Base-by-base conservation (phyloP, 1,284 basidiomycete species). In the Laetiporus sulphureus region DNA sequence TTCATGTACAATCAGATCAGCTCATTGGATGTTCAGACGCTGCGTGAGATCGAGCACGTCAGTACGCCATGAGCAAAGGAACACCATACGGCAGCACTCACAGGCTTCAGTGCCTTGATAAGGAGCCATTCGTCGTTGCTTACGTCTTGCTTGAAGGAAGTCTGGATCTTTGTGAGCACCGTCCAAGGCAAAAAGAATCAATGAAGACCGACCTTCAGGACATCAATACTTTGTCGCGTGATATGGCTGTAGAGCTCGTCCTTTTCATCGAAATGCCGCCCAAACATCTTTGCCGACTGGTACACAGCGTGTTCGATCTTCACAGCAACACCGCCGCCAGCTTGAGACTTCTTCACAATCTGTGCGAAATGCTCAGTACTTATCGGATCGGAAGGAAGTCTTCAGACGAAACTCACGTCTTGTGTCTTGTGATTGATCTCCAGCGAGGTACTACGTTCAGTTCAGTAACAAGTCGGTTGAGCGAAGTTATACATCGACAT, bases 291-390 rank as follows among this genome's bases (percentile, higher is more conserved):
- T 12, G 93, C 83, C 29, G 89, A 88, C 66, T 98, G 91, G 66
- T 99, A 94, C 4, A 93, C 85, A 1, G 93, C 93, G 59, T 96
- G 89, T 63, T 99, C 96, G 50, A 99, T 97, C 75, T 98, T 98
- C 60, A 99, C 91, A 0, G 96, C 96, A 15, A 98, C 95, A 63
- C 95, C 95, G 46, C 78, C 95, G 58, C 93, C 95, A 20, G 91
- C 84, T 62, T 98, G 92, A 13, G 82, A 76, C 65, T 91, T 92
- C 70, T 95, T 96, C 53, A 99, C 79, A 20, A 95, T 72, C 73
- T 93, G 61, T 24, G 62, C 12, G 31, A 37, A 15, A 19, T 24
- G 16, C 30, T 21, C 37, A 38, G 11, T 35, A 31, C 15, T 40
- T n/a, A 15, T 15, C 8, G 25, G 7, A 13, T 13, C 25, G 7